Evolutionary conservation across 2,329 filamentous ascomycete genomes (phyloP), one percentile per base, ranked within the genome.

Genomic region (Tolypocladium endophyticum): DNA sequence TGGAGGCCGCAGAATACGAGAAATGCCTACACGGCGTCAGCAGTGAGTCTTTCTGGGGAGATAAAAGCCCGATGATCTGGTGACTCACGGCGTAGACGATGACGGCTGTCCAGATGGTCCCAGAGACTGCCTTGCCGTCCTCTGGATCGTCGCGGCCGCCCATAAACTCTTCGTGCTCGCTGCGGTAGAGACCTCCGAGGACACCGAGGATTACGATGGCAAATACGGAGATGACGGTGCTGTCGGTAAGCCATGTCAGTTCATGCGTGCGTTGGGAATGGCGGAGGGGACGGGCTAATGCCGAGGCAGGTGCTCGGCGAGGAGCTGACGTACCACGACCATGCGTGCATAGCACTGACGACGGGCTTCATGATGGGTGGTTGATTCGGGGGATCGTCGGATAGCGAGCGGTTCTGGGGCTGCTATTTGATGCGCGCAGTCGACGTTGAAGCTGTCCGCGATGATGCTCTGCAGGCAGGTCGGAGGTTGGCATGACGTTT

Each of bases 1-100:
- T 97, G 93, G 66, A 92, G 84, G 60, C 88, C 89, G 76, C 93
- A 97, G 77, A 96, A 97, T 57, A 95, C 81, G 60, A 97, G 83
- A 80, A 97, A 97, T 23, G 82, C 86, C 92, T 95, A 65, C 36
- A 57, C 1, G 12, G 47, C 8, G 47, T 52, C 47, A 52, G 47
- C 28, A 14, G 8, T 20, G 30, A 53, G 23, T 12, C 23, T 55
- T 43, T 25, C 20, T 25, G 30, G 20, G 11, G 25, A 14, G 6
- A 18, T 14, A 54, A 12, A 23, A 53, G 33, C 2, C 25, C n/a
- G 28, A 12, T 52, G 20, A 11, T 12, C 28, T n/a, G 47, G 53
- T 35, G 33, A 85, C 90, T 65, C 87, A 97, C 93, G 66, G 81
- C 84, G 72, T 97, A 97, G 70, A 97, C 87, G 58, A 91, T 79